Percentiles rank a stretch among this genome's conserved stretches.
phyloP scores from a whole-genome alignment of 352 stramenopile genomes.

The Pythium sukuiense region DNA sequence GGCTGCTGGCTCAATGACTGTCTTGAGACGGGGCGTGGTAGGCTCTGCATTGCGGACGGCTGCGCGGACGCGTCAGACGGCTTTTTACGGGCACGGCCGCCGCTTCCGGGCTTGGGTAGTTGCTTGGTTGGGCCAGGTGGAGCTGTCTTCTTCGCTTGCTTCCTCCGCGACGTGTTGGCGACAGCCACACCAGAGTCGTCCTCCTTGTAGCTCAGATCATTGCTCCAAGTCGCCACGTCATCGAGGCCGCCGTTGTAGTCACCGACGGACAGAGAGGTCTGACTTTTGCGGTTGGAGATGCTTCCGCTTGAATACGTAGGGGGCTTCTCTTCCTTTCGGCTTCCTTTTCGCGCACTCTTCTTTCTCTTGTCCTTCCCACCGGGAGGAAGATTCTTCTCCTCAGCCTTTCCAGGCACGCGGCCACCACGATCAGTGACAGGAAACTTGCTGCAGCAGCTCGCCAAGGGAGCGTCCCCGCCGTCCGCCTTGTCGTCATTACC shows the following conservation, averaged over 20 bases:
- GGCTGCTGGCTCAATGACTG: constrained; percentile 24
- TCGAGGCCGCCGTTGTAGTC: constrained; percentile 13
- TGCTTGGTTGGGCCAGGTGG: background rate
- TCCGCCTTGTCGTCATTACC: constrained; percentile 17
- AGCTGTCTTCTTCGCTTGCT: constrained; percentile 13
- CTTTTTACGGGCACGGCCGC: constrained; percentile 21
- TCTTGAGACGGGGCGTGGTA: constrained; percentile 19
- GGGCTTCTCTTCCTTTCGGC: constrained; percentile 19
- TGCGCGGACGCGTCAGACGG: background rate
- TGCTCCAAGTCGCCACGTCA: constrained; percentile 14
- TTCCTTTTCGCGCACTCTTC: constrained; percentile 24
- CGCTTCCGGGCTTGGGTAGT: constrained; percentile 16
- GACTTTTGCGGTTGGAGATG: constrained; percentile 17
- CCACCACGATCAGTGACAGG: constrained; percentile 11
- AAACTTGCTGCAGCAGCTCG: constrained; percentile 11
- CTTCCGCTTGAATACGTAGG: constrained; percentile 6
- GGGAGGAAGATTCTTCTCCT: constrained; percentile 16
- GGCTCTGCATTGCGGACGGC: background rate
- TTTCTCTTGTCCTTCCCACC: constrained; percentile 22
- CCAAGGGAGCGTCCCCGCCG: background rate
- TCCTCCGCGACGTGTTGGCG: constrained; percentile 10
- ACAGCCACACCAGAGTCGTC: constrained; percentile 6
- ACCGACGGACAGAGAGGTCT: constrained; percentile 12
- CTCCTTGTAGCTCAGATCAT: constrained; percentile 12
- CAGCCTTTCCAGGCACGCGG: constrained; percentile 22